Percentiles rank a stretch among this genome's conserved stretches.
These are phyloP conservation scores for Linnemannia elongata DNA, from an alignment of 192 early-diverging fungal genomes.

Conservation along the genomic window DNA sequence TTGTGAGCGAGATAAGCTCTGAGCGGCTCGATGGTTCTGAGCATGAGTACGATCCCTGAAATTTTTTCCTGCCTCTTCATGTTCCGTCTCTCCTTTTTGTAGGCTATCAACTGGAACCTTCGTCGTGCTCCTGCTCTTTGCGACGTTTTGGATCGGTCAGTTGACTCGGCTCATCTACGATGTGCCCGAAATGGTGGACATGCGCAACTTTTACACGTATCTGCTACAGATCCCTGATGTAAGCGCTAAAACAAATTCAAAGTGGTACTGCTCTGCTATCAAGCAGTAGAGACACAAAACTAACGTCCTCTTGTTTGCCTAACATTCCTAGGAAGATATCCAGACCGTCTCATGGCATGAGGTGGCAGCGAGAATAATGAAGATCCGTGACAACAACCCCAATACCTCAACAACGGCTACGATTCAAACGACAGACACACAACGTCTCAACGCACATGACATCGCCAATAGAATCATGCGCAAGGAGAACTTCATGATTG, in stretches of 20 bases:
- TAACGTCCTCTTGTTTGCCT: neutral
- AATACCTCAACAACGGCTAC: constrained; percentile 54
- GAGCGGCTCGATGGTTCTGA: neutral
- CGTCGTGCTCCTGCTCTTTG: constrained; percentile 75
- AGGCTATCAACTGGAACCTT: constrained; percentile 71
- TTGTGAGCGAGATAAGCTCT: neutral
- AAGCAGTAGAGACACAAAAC: neutral
- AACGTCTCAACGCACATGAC: constrained; percentile 75
- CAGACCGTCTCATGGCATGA: constrained; percentile 90
- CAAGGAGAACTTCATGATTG: constrained; percentile 97
- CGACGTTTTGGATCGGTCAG: constrained; percentile 84
- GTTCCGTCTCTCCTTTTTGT: neutral
- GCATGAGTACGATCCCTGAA: neutral
- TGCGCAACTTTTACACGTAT: constrained; percentile 87
- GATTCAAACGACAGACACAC: constrained; percentile 61
- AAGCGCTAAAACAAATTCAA: constrained; percentile 19
- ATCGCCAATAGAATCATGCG: constrained; percentile 97
- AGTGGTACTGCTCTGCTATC: neutral
- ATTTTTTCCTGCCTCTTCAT: constrained; percentile 6
- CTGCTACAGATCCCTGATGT: constrained; percentile 84
- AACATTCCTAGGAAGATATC: constrained; percentile 74
- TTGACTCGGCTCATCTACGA: constrained; percentile 75
- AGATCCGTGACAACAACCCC: constrained; percentile 78
- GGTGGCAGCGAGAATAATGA: constrained; percentile 81
- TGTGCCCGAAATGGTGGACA: constrained; percentile 80